Evolutionary conservation across 1,284 basidiomycete genomes (phyloP), one percentile per base, ranked within the genome.

Genomic region (Hemileccinum hortonii): DNA sequence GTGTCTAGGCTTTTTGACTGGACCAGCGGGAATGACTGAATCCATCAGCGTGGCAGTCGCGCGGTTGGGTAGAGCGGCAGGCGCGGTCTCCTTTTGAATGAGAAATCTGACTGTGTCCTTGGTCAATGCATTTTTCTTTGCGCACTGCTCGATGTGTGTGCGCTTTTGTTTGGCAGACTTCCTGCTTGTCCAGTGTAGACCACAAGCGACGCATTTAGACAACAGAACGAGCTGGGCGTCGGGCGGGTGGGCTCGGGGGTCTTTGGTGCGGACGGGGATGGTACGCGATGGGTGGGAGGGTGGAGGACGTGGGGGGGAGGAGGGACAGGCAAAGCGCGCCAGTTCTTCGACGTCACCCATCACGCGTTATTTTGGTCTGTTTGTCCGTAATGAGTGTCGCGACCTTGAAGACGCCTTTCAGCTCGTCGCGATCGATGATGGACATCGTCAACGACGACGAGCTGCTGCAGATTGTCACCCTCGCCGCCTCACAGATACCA

Each of bases 401-500:
- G 46, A 32, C 22, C 16, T n/a, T n/a, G n/a, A n/a, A n/a, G n/a
- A 24, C 38, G 32, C 24, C 33, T 39, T 42, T 52, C 37, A 26
- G 42, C 32, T 49, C 26, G 35, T 39, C 46, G 26, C 40, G 44
- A 71, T 61, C 55, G 58, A 59, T 58, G 49, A 59, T 55, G 56
- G 54, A 58, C 55, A 60, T 73, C 50, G 73, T 75, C 61, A 65
- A 71, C 37, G 76, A 79, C 38, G 73, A 80, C 57, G 86, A 90
- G 61, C 73, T 92, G 24, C 84, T 81, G 65, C 73, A 83, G 57
- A 80, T 84, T 41, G 72, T 91, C 47, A 73, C 74, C 21, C 81
- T 77, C 39, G 84, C 87, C n/a, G 79, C 82, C 9, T 89, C 88
- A 6, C 86, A 90, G 71, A 79, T 87, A 64, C 81, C 84, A 38